A percentile compares a stretch with the other conserved stretches of the same genome.
Evolutionary conservation across 164 flowering plant genomes (phyloP).

Genomic region (Santalum album): DNA sequence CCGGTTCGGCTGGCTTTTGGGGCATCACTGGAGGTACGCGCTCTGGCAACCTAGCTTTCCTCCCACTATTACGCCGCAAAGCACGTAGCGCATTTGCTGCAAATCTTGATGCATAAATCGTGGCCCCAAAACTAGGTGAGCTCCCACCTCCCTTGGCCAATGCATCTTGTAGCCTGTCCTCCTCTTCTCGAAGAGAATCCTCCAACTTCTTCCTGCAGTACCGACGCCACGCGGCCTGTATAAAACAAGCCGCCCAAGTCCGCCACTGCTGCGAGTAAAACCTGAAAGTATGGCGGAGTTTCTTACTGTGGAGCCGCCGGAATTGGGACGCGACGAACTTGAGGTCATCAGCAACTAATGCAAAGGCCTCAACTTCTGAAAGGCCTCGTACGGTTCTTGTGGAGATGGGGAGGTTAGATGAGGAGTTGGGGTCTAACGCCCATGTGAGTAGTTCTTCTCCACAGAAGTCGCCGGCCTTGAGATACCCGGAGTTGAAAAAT

Average conservation of each 20-base stretch:
- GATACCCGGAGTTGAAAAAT: conserved; percentile 56
- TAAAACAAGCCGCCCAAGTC: conserved; percentile 72
- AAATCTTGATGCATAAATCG: conserved; percentile 72
- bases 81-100: conserved; percentile 68
- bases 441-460: conserved; percentile 86
- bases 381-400: conserved; percentile 51
- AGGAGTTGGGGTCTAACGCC: conserved; percentile 68
- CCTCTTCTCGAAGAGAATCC: conserved; percentile 47
- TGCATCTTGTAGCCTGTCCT: conserved; percentile 61
- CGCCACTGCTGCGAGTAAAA: conserved; percentile 70
- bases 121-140: conserved; percentile 74
- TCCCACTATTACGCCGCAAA: conserved; percentile 23
- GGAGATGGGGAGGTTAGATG: conserved; percentile 53
- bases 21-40: conserved; percentile 36
- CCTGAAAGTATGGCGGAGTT: conserved; percentile 42
- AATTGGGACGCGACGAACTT: conserved; percentile 68
- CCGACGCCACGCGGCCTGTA: conserved; percentile 78
- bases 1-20: conserved; percentile 52
- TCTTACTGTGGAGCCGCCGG: conserved; percentile 65
- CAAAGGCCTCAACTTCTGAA: conserved; percentile 72
- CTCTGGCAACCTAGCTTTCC: conserved; percentile 31
- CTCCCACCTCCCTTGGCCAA: conserved; percentile 46
- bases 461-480: conserved; percentile 69
- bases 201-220: conserved; percentile 36
- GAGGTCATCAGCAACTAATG: conserved; percentile 61